Conservation (phyloP, 164 flowering plant genomes). For the Piper longum region DNA sequence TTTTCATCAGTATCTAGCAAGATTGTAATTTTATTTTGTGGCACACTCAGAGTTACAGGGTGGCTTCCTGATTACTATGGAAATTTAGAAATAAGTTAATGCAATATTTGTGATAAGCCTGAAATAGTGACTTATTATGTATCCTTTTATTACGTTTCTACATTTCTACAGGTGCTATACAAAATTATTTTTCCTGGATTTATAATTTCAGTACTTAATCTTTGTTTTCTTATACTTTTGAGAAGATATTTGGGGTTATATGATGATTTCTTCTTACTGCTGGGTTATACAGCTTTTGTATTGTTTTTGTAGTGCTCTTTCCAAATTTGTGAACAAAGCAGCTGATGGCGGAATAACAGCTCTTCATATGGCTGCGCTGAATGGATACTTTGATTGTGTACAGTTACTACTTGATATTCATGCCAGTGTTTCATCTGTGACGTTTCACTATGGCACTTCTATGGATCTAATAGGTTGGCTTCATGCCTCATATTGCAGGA, state of each 20-base stretch:
- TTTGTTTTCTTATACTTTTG: no score
- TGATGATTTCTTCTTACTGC: neutral
- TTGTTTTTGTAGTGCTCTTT: conserved; percentile 50
- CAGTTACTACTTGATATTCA: conserved; percentile 78
- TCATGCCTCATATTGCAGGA: neutral
- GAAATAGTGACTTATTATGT: no score
- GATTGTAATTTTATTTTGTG: no score
- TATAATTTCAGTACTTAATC: no score
- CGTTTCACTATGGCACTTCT: conserved; percentile 83
- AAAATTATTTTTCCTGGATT: no score
- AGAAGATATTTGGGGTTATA: neutral
- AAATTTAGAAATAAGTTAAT: no score
- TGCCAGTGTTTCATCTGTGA: conserved; percentile 70
- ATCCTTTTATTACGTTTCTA: no score
- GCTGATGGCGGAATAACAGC: conserved; percentile 96
- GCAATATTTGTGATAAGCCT: no score
- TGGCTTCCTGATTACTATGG: no score
- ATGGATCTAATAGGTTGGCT: conserved; percentile 86
- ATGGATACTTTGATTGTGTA: conserved; percentile 84
- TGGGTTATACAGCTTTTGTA: neutral
- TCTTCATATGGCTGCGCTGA: conserved; percentile 92
- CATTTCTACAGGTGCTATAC: no score
- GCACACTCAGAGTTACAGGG: no score
- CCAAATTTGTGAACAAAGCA: conserved; percentile 79
- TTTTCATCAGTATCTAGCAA: no score